These are phyloP conservation scores for Candida loeiensis DNA, from an alignment of 805 yeast genomes.

Conservation along the genomic window DNA sequence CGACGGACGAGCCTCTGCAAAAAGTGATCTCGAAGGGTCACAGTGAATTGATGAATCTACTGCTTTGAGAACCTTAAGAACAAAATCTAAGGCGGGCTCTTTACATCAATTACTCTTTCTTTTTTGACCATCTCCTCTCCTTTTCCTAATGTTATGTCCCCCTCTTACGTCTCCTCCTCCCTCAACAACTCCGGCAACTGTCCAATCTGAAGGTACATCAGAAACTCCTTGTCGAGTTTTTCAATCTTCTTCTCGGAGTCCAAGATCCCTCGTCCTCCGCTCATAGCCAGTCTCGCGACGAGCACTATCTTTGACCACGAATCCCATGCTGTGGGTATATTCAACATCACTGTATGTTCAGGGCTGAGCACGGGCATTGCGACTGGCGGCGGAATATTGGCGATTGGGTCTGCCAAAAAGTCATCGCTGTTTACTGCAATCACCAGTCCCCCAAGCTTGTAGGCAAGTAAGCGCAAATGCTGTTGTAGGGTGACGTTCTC, in stretches of 20 bases:
- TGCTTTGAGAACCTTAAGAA: too few species aligned
- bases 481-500: constrained; percentile 31
- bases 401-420: constrained; percentile 3
- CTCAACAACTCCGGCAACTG: constrained; percentile 5
- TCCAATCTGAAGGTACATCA: constrained; percentile 3
- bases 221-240: neutral
- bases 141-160: too few species aligned
- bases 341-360: constrained; percentile 8
- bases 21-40: too few species aligned
- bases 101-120: too few species aligned
- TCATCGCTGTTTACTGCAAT: constrained; percentile 11
- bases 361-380: constrained; percentile 1
- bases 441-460: constrained; percentile 29
- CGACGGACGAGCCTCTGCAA: too few species aligned
- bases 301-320: constrained; percentile 47
- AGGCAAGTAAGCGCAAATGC: constrained; percentile 28
- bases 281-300: constrained; percentile 22
- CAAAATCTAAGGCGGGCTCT: too few species aligned
- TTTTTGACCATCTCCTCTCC: too few species aligned
- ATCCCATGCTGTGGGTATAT: constrained; percentile 51
- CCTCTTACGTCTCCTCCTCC: too few species aligned
- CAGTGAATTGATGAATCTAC: too few species aligned
- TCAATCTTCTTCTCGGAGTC: constrained; percentile 14
- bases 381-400: neutral
- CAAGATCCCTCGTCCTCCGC: constrained; percentile 11